These are phyloP conservation scores for Thozetella sp. DNA, from an alignment of 495 filamentous ascomycete species.

Conservation along the genomic window DNA sequence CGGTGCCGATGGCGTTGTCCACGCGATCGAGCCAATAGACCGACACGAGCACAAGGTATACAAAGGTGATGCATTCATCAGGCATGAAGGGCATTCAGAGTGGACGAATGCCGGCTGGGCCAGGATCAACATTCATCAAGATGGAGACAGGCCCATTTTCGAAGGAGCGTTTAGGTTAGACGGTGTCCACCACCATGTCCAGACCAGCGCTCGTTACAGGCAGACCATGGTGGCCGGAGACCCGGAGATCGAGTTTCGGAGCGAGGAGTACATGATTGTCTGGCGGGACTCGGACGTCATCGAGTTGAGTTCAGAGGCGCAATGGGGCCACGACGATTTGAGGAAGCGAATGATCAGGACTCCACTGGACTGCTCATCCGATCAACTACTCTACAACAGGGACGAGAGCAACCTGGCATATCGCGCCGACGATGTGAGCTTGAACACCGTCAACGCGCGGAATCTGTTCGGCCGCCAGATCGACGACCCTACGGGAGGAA, in stretches of 20 bases:
- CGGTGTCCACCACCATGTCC: constrained; percentile 85
- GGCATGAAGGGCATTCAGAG: constrained; percentile 54
- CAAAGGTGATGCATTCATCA: constrained; percentile 76
- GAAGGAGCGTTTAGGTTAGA: constrained; percentile 86
- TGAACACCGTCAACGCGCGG: constrained; percentile 27
- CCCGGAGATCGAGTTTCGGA: constrained; percentile 59
- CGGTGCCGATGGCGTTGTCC: constrained; percentile 65
- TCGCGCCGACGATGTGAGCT: constrained; percentile 17
- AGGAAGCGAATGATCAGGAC: constrained; percentile 32
- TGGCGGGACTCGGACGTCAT: constrained; percentile 89
- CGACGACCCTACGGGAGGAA: constrained; percentile 65
- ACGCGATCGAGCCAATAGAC: constrained; percentile 62
- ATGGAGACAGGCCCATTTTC: constrained; percentile 81
- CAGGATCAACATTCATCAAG: constrained; percentile 72
- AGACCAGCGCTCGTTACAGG: constrained; percentile 73
- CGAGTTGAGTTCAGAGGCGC: constrained; percentile 8
- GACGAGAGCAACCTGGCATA: constrained; percentile 69
- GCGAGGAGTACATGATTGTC: constrained; percentile 83
- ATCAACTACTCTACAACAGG: constrained; percentile 71
- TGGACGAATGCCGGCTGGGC: constrained; percentile 90
- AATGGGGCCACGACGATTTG: constrained; percentile 25
- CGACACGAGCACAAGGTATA: constrained; percentile 79
- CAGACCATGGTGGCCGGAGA: constrained; percentile 75
- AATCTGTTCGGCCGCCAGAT: constrained; percentile 44
- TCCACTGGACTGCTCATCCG: constrained; percentile 58